Conservation (phyloP, 1,284 basidiomycete genomes). For the Ceratobasidium papillatum region DNA sequence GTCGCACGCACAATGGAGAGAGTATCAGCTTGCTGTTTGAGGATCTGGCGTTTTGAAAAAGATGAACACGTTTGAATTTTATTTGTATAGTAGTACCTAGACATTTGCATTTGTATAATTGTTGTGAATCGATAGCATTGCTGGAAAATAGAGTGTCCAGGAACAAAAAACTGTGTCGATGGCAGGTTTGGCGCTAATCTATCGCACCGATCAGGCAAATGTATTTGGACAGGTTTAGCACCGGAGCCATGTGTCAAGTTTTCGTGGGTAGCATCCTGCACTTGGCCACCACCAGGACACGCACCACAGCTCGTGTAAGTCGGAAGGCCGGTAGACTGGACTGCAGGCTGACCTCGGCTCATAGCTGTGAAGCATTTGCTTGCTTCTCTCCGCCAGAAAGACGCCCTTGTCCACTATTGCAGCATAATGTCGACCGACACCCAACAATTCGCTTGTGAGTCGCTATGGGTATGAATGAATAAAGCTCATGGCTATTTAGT, state of each 20-base stretch:
- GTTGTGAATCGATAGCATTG: slow-evolving; percentile 2
- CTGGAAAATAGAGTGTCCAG: not conserved
- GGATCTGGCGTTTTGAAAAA: slow-evolving; percentile 64
- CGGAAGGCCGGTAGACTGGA: not conserved
- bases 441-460: slow-evolving; percentile 70
- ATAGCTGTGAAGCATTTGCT: slow-evolving; percentile 73
- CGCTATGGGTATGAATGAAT: slow-evolving; percentile 15
- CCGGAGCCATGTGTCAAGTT: slow-evolving; percentile 38
- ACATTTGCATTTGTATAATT: slow-evolving; percentile 38
- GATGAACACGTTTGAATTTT: not conserved
- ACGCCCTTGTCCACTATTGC: slow-evolving; percentile 49
- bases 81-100: slow-evolving; percentile 32
- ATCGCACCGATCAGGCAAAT: slow-evolving; percentile 24
- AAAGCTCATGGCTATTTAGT: slow-evolving; percentile 53
- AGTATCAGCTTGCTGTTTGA: slow-evolving; percentile 84
- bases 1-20: slow-evolving; percentile 96
- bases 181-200: not conserved
- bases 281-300: slow-evolving; percentile 37
- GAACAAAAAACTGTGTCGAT: too few species aligned
- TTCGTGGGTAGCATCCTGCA: slow-evolving; percentile 27
- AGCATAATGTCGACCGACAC: slow-evolving; percentile 52
- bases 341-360: not conserved
- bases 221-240: slow-evolving; percentile 35
- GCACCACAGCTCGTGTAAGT: slow-evolving; percentile 34
- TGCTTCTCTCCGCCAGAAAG: slow-evolving; percentile 62